Evolutionary conservation across 108 stramenopile genomes (phyloP).

Genomic region (Nannochloropsis gaditana): DNA sequence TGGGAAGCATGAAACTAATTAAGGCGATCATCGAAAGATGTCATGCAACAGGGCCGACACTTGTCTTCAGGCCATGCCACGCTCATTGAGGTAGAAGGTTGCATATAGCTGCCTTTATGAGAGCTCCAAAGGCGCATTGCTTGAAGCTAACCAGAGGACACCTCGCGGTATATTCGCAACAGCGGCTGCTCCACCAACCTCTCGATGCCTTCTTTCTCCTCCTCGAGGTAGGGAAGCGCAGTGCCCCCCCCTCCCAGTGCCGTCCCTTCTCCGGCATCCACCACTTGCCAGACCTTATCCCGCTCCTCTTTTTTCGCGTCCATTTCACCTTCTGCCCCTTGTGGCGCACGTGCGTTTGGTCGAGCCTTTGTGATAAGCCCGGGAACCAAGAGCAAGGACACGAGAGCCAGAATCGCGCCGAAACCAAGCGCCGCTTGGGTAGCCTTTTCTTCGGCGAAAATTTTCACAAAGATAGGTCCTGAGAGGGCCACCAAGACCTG

Average conservation of each 20-base stretch:
- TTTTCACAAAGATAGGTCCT: background rate
- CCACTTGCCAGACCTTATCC: background rate
- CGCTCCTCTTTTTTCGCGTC: background rate
- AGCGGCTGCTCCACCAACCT: conserved; percentile 5
- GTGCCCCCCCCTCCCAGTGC: background rate
- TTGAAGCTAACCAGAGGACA: background rate
- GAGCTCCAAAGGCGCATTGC: too few relatives aligned
- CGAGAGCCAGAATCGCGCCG: conserved; percentile 2
- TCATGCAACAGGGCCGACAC: too few relatives aligned
- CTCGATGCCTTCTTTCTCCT: background rate
- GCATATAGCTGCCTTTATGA: too few relatives aligned
- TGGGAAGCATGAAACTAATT: too few relatives aligned
- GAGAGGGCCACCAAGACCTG: background rate
- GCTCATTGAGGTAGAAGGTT: too few relatives aligned
- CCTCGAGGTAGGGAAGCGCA: background rate
- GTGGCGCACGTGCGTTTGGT: background rate
- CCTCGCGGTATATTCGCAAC: background rate
- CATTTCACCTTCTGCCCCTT: background rate
- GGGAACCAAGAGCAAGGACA: background rate
- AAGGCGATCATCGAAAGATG: too few relatives aligned
- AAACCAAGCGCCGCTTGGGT: background rate
- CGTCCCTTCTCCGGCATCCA: background rate
- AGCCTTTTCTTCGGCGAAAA: background rate
- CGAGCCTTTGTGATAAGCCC: background rate
- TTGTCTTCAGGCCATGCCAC: too few relatives aligned